Evolutionary conservation across 257 asterid species (phyloP), one percentile per base, ranked within the genome.

Genomic region (Craterostigma plantagineum): DNA sequence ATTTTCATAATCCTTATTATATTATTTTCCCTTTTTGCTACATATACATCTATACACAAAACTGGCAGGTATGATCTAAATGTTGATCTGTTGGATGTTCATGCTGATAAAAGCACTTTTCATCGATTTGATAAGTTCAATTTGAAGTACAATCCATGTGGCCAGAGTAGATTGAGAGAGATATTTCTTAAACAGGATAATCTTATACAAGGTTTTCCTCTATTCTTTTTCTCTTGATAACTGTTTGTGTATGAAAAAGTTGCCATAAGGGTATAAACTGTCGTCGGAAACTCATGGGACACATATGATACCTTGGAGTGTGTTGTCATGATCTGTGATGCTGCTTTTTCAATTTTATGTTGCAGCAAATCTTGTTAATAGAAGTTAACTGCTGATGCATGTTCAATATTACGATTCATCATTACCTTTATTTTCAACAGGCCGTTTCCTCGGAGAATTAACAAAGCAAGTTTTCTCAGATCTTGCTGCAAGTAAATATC

Each of bases 41-140:
- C 6, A 6, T 23, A 23, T 23, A 23, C 30, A 23, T 23, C 30
- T 23, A 23, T 23, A 23, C 30, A 23, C 30, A 23, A 23, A 23
- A 23, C 53, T 46, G 50, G 48, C 72, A 87, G 98, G 66, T 79
- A 87, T 56, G 98, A 82, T 63, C 77, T 87, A 65, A 87, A 87
- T 72, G 98, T 87, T 35, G 98, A 87, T 60, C 80, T 87, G 16
- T 67, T 87, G 37, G 98, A 87, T 57, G 98, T 87, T 62, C 98
- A 87, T 68, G 98, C 98, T 55, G 98, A 87, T 76, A 87, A 87
- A 69, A 87, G 98, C 77, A 87, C 98, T 49, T 87, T 87, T 63
- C 98, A 87, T 67, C 98, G 98, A 39, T 82, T 87, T 54, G 98
- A 87, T 84, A 87, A 87, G 58, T 87, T 87, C 59, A 87, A 87